These are phyloP conservation scores for Ascochyta fabae DNA, from an alignment of 2,329 filamentous ascomycete genomes.

Conservation along the genomic window DNA sequence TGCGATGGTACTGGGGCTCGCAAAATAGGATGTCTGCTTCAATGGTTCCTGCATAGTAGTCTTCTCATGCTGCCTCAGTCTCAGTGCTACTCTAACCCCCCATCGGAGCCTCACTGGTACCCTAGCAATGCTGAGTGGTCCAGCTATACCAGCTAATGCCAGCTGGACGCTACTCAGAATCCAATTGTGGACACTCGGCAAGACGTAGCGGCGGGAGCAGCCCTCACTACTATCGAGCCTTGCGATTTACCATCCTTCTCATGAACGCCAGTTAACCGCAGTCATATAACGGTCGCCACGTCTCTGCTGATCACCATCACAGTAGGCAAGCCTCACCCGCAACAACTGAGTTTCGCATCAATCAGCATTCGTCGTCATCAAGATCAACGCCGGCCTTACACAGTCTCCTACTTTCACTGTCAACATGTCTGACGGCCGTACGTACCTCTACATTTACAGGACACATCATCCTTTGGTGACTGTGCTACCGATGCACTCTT, in stretches of 20 bases:
- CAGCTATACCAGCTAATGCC: constrained; percentile 31
- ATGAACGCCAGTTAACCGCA: constrained; percentile 35
- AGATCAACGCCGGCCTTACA: constrained; percentile 5
- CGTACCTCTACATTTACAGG: constrained; percentile 35
- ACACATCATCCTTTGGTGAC: neutral
- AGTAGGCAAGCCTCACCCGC: constrained; percentile 21
- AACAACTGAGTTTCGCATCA: constrained; percentile 4
- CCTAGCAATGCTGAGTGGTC: constrained; percentile 45
- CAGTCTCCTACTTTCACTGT: constrained; percentile 1
- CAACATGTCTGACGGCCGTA: constrained; percentile 65
- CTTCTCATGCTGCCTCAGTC: constrained; percentile 23
- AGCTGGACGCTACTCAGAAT: constrained; percentile 47
- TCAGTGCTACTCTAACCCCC: constrained; percentile 41
- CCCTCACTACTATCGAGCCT: constrained; percentile 43
- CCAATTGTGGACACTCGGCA: constrained; percentile 47
- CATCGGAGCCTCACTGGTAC: constrained; percentile 33
- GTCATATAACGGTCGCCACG: constrained; percentile 47
- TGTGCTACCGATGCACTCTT: neutral
- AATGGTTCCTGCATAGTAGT: constrained; percentile 36
- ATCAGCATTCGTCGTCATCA: constrained; percentile 6
- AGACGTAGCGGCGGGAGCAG: constrained; percentile 46
- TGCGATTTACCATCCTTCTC: constrained; percentile 33
- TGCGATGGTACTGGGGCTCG: constrained; percentile 36
- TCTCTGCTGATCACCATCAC: constrained; percentile 33
- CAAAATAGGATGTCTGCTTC: constrained; percentile 37